Conservation (phyloP, 169 alveolate genomes). For the Perkinsus chesapeaki region DNA sequence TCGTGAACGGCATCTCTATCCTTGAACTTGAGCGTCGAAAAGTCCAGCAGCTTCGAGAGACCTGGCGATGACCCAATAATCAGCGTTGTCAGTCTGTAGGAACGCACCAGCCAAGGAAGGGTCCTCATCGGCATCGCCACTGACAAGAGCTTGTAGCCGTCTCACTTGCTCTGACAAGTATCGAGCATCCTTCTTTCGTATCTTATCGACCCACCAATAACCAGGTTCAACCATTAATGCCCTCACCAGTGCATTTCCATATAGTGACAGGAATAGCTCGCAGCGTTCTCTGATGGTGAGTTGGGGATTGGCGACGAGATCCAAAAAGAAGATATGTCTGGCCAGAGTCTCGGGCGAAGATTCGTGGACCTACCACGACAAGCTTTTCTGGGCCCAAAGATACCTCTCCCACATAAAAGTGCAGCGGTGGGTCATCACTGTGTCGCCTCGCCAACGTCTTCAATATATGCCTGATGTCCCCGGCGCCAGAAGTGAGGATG, state of each 20-base stretch:
- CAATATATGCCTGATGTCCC: slow-evolving; percentile 60
- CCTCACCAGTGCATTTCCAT: not conserved
- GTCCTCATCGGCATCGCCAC: not conserved
- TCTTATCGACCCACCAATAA: slow-evolving; percentile 24
- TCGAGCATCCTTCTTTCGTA: slow-evolving; percentile 52
- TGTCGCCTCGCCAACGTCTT: slow-evolving; percentile 39
- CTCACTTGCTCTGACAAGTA: slow-evolving; percentile 29
- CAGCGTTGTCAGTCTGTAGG: not conserved
- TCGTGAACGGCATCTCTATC: not conserved
- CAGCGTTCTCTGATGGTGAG: slow-evolving; percentile 49
- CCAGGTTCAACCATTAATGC: not conserved
- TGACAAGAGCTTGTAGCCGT: slow-evolving; percentile 34
- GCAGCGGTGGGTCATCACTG: slow-evolving; percentile 28
- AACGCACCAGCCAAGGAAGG: not conserved
- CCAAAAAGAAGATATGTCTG: slow-evolving; percentile 53
- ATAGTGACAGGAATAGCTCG: slow-evolving; percentile 22
- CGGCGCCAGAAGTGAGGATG: slow-evolving; percentile 48
- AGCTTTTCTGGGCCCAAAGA: not conserved
- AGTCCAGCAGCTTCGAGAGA: not conserved
- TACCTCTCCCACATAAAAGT: slow-evolving; percentile 1
- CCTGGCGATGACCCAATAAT: not conserved
- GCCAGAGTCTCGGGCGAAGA: slow-evolving; percentile 53
- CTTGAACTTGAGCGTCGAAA: not conserved
- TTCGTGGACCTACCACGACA: slow-evolving; percentile 51
- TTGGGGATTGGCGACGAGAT: slow-evolving; percentile 46